Percentiles rank a stretch among this genome's conserved stretches.
phyloP scores from a whole-genome alignment of 768 basidiomycete species.

The Trametes villosa region DNA sequence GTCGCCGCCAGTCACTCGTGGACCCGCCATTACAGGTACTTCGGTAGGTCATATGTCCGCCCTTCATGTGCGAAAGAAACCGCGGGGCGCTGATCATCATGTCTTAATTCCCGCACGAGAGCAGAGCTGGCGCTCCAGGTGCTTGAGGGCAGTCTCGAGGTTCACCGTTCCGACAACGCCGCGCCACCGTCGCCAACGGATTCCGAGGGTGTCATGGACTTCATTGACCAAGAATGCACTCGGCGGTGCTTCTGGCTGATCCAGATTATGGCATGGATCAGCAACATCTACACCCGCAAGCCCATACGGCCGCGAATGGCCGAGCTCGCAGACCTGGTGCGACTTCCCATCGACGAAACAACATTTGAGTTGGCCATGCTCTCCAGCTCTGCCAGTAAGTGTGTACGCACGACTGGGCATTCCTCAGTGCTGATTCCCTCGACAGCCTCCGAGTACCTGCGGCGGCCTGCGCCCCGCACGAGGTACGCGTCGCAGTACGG shows the following conservation, averaged over 20 bases:
- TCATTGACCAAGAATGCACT: constrained; percentile 75
- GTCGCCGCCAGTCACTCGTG: constrained; percentile 36
- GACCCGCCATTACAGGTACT: constrained; percentile 44
- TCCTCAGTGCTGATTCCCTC: background rate
- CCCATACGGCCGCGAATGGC: constrained; percentile 38
- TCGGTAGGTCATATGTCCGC: constrained; percentile 44
- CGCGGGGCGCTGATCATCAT: constrained; percentile 8
- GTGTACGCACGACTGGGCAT: background rate
- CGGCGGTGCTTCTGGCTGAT: constrained; percentile 84
- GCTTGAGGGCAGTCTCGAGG: constrained; percentile 66
- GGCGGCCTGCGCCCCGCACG: constrained; percentile 61
- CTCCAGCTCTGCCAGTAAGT: constrained; percentile 26
- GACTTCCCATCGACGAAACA: constrained; percentile 81
- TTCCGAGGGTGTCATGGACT: constrained; percentile 54
- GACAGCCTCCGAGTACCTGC: constrained; percentile 62
- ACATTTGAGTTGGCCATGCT: constrained; percentile 64
- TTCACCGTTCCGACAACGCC: constrained; percentile 60
- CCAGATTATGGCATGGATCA: constrained; percentile 59
- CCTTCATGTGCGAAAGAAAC: background rate
- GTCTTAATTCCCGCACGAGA: constrained; percentile 13
- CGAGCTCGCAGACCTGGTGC: constrained; percentile 49
- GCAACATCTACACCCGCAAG: constrained; percentile 43
- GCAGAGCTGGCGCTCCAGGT: constrained; percentile 69
- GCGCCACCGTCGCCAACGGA: constrained; percentile 55
- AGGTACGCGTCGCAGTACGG: constrained; percentile 75